Evolutionary conservation across 2,329 filamentous ascomycete species (phyloP), one percentile per base, ranked within the genome.

Genomic region (Whalleya microplaca): DNA sequence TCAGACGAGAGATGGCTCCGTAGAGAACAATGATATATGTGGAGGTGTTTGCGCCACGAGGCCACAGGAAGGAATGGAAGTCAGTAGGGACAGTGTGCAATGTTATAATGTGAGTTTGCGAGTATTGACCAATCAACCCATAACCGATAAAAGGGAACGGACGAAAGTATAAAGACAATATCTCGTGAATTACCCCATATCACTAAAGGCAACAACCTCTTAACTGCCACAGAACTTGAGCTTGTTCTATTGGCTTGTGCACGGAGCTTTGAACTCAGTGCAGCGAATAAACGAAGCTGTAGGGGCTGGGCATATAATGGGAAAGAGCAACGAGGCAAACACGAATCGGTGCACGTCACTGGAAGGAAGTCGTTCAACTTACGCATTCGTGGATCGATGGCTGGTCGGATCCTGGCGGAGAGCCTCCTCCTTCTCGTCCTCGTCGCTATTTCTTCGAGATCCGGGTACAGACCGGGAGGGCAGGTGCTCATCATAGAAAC

Each of bases 371-470:
- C 45, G 48, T 21, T 29, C 48, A 45, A 92, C 91, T 86, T 85
- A 95, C 91, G 88, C 85, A 72, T 91, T 90, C 48, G 85, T 87
- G 46, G 89, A 85, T 53, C 90, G 84, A 69, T 90, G 89, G 66
- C 87, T 87, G 37, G 87, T 86, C n/a, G 85, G 81, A 66, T 88
- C 82, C 71, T 88, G 82, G 62, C 86, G 80, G 68, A 89, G 84
- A 61, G 88, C 85, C 65, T 89, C 86, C 69, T 92, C 89, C 69
- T 94, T 92, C 68, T 96, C 91, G 65, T 94, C 90, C 64, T 94
- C 90, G 71, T 97, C 90, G 51, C 94, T 98, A 71, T 96, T 96
- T 64, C 93, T 89, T 63, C 93, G 85, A 59, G 93, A 95, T 27
- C 85, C 87, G 45, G 93, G 92, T 48, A 96, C 88, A 21, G 94